These are phyloP conservation scores for Ophiostoma himal-ulmi DNA, from an alignment of 2,329 filamentous ascomycete genomes.

Conservation along the genomic window DNA sequence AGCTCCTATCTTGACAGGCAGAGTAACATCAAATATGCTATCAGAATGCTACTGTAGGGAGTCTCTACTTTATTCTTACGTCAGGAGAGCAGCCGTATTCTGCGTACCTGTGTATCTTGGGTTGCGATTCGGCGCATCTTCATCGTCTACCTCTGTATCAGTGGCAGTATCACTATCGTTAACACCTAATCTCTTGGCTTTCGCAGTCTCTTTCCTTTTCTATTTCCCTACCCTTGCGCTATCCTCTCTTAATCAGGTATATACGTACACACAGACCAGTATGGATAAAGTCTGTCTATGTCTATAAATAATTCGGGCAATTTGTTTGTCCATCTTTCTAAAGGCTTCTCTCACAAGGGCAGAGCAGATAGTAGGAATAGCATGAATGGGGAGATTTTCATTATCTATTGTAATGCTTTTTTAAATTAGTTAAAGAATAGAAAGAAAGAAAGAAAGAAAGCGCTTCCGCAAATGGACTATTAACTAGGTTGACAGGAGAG, in stretches of 20 bases:
- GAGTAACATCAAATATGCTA: neutral
- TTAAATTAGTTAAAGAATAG: neutral
- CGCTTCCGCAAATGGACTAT: neutral
- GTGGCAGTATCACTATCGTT: neutral
- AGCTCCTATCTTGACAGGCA: neutral
- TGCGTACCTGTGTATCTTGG: too few species aligned
- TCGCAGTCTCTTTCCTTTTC: neutral
- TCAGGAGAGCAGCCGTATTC: too few species aligned
- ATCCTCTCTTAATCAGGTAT: neutral
- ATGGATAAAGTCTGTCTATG: neutral
- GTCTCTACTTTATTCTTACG: neutral
- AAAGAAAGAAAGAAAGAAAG: neutral
- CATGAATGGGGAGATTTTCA: neutral
- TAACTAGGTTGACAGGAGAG: neutral
- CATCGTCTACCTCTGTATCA: neutral
- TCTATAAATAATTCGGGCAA: neutral
- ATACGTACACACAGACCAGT: neutral
- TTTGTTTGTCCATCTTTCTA: neutral
- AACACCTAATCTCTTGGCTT: neutral
- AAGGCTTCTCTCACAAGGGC: neutral
- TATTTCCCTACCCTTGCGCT: neutral
- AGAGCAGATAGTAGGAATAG: neutral
- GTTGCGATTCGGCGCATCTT: neutral
- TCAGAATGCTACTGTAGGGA: conserved; percentile 2
- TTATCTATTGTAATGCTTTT: neutral